These are phyloP conservation scores for Lipomyces oligophaga DNA, from an alignment of 805 yeast species.

Conservation along the genomic window DNA sequence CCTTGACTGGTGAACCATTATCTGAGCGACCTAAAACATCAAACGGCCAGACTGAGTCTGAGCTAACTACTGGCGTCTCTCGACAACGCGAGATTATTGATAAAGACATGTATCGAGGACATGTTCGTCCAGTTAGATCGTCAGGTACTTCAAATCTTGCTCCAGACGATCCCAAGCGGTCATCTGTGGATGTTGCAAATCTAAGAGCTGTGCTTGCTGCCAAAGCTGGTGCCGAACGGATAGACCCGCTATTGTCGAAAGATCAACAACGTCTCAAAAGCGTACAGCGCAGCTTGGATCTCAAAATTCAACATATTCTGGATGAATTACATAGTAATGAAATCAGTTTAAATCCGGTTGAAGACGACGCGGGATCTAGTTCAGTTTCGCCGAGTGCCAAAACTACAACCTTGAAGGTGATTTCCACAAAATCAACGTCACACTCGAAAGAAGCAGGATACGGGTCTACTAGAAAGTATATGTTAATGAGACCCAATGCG, in stretches of 20 bases:
- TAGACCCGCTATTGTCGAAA: too few species aligned
- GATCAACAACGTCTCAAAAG: too few species aligned
- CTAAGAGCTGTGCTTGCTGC: conserved; percentile 14
- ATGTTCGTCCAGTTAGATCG: conserved; percentile 4
- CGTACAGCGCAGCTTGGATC: conserved; percentile 18
- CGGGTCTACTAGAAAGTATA: conserved; percentile 29
- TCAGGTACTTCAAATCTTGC: not conserved
- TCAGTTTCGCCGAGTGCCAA: too few species aligned
- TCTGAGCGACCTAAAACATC: too few species aligned
- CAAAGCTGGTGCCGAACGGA: not conserved
- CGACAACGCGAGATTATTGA: not conserved
- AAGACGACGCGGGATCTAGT: too few species aligned
- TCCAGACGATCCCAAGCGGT: conserved; percentile 19
- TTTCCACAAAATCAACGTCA: too few species aligned
- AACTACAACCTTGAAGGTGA: too few species aligned
- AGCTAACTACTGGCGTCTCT: too few species aligned
- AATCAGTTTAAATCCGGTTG: too few species aligned
- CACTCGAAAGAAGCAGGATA: conserved; percentile 22
- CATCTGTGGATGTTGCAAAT: conserved; percentile 17
- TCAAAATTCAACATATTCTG: conserved; percentile 19
- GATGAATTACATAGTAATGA: too few species aligned
- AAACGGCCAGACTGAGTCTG: too few species aligned
- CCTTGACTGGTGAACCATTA: too few species aligned
- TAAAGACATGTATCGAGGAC: not conserved
- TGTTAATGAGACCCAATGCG: conserved; percentile 28